Evolutionary conservation across 179 eudicot genomes (phyloP), one percentile per base, ranked within the genome.

Genomic region (Gypsophila paniculata): DNA sequence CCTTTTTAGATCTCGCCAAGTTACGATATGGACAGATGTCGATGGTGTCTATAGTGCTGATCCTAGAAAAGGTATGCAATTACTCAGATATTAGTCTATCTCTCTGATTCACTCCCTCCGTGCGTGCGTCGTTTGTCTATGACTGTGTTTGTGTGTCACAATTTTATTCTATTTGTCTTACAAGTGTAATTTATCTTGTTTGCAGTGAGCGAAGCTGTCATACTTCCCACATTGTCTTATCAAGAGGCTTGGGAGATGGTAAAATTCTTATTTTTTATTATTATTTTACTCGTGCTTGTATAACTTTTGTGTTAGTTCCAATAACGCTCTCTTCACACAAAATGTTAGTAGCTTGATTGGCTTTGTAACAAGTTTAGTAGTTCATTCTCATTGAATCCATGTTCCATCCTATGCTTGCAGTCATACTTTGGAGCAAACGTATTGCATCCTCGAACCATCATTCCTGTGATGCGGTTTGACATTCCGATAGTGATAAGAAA

Each of bases 171-270:
- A 23, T 68, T 49, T 5, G 23, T 59, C 54, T 76, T 49, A 19
- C 65, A 65, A 38, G n/a, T 6, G 6, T 13, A 3, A 57, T 32
- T 98, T 8, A 65, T 59, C 21, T 72, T 74, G 36, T 73, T 70
- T 80, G 82, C 93, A 93, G 99, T 95, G 77, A 95, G 88, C 76
- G 99, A 95, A 79, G 98, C 99, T 62, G 98, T 95, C 76, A 83
- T 93, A 76, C 83, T 95, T 80, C 81, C 82, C 79, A 87, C 82
- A 13, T 75, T 93, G 80, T 93, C 99, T 70, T 95, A 95, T 81
- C 99, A 95, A 81, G 98, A 95, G 85, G 99, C 99, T 63, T 95
- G 99, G 99, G 99, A 95, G 83, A 93, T 95, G 99, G 99, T 95
- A 76, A 72, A 44, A n/a, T 11, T 19, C 5, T 38, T 59, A 10